Base-by-base conservation (phyloP, 2,329 filamentous ascomycete species). In the Colletotrichum phormii region DNA sequence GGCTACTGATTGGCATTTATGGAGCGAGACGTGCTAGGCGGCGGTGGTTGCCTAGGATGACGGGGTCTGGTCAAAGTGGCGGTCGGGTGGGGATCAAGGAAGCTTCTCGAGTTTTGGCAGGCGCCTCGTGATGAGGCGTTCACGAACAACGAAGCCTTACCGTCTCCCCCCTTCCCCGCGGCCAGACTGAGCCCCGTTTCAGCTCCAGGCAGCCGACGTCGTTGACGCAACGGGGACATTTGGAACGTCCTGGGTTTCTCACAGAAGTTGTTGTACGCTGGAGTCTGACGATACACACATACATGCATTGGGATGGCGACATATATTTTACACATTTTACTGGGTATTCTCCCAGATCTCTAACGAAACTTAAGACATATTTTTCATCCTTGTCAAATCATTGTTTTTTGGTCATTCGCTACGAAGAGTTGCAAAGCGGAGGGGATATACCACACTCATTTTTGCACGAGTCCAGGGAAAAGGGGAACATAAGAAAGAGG, bases 241-340 rank as follows among this genome's bases (percentile, higher is more conserved):
- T 61, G 69, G 66, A 60, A 75, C 42, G 66, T 64, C 71, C 71
- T 61, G 54, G 61, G 67, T 53, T 71, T 73, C 66, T 65, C 60
- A 71, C 61, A 71, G 67, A 73, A 22, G 59, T 59, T 69, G 70
- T 72, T 70, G 71, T 71, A 71, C 71, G 67, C 71, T 73, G 71
- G 71, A 65, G 71, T 65, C 55, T 73, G 71, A 75, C 68, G 74
- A 75, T 74, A 75, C 74, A 75, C 64, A 75, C 67, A 75, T 74
- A 72, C 74, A 75, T 74, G 73, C 68, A 72, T 71, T 71, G 64
- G 67, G 61, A 67, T 62, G 68, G 71, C 68, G 65, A 71, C 51
- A 62, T 35, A 53, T 54, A 12, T 33, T 49, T 57, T 42, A 42
- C 37, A 42, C 59, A 35, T 66, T 65, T 73, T 67, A 46, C 24